Percentiles rank a stretch among this genome's conserved stretches.
These are phyloP conservation scores for Fraxinus quadrangulata DNA, from an alignment of 257 asterid species.

Conservation along the genomic window DNA sequence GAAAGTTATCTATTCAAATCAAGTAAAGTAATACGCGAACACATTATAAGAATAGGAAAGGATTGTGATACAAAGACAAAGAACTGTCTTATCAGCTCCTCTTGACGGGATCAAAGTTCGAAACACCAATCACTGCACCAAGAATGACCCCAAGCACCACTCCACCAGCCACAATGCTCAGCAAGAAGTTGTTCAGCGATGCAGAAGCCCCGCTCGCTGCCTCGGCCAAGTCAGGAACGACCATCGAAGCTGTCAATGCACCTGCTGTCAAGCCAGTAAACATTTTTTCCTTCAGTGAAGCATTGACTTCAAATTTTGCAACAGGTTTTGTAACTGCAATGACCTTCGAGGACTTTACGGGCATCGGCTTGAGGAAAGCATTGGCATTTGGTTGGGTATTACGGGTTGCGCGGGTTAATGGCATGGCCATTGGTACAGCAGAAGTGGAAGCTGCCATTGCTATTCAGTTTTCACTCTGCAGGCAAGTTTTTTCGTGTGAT, in stretches of 20 bases:
- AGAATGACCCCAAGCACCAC: slow-evolving; percentile 43
- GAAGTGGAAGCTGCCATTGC: slow-evolving; percentile 53
- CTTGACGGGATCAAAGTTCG: slow-evolving; percentile 76
- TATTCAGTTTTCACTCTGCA: slow-evolving; percentile 6
- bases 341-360: slow-evolving; percentile 29
- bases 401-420: slow-evolving; percentile 34
- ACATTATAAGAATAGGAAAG: slow-evolving; percentile 12
- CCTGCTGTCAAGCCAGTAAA: slow-evolving; percentile 64
- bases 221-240: slow-evolving; percentile 61
- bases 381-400: slow-evolving; percentile 30
- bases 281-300: slow-evolving; percentile 62
- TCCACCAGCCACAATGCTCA: slow-evolving; percentile 68
- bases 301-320: slow-evolving; percentile 49
- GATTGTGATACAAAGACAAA: slow-evolving; percentile 9
- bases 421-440: slow-evolving; percentile 53
- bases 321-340: slow-evolving; percentile 27
- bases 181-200: slow-evolving; percentile 71
- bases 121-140: slow-evolving; percentile 58
- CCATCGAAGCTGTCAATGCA: slow-evolving; percentile 57
- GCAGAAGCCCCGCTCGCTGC: slow-evolving; percentile 57
- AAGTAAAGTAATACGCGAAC: slow-evolving; percentile 1
- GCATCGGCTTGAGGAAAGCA: slow-evolving; percentile 51
- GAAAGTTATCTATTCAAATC: neutral
- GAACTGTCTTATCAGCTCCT: slow-evolving; percentile 34
- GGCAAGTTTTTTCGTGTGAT: neutral